Base-by-base conservation (phyloP, 306 rosid genomes). In the Glycine tomentella region DNA sequence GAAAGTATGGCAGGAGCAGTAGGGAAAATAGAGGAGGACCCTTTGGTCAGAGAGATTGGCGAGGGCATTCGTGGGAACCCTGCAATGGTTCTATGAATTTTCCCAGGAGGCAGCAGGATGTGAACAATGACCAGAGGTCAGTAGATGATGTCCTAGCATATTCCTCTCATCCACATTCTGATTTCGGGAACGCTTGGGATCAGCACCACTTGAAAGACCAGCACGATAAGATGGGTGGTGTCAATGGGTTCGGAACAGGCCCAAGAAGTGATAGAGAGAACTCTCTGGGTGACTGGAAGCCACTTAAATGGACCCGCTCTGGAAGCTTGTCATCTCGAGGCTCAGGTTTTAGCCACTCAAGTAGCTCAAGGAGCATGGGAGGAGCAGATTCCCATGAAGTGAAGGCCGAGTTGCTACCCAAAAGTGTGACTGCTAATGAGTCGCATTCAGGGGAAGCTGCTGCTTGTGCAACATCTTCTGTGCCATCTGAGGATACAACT, bases 311-410 rank as follows among this genome's bases (percentile, higher is more conserved):
- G 98, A 82, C 90, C 12, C 91, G 99, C 8, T 87, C 97, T 65
- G 97, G 93, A 81, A 93, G 97, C 86, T 83, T 93, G 84, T 92
- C 98, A 36, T 93, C 98, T 10, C 90, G 97, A 31, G 97, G 92
- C 67, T 96, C 98, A 0, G 97, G 98, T 83, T 93, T 89, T 86
- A 88, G 93, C 81, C 94, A 94, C 82, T 88, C 90, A 48, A 92
- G 91, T 38, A 87, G 91, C 84, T 93, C 97, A 0, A 91, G 87
- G 86, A 92, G 90, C 86, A 61, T 86, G 36, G 96, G 92, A 56
- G 96, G 87, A 44, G 6, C 84, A 38, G 95, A 92, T 86, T 88
- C 91, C 44, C 80, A 66, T 82, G 97, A 89, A 83, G 78, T 75
- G 1, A 95, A 90, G 89, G 71, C 78, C 4, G 92, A 90, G 67